These are phyloP conservation scores for Nelumbo lutea DNA, from an alignment of 164 flowering plant species.

Conservation along the genomic window DNA sequence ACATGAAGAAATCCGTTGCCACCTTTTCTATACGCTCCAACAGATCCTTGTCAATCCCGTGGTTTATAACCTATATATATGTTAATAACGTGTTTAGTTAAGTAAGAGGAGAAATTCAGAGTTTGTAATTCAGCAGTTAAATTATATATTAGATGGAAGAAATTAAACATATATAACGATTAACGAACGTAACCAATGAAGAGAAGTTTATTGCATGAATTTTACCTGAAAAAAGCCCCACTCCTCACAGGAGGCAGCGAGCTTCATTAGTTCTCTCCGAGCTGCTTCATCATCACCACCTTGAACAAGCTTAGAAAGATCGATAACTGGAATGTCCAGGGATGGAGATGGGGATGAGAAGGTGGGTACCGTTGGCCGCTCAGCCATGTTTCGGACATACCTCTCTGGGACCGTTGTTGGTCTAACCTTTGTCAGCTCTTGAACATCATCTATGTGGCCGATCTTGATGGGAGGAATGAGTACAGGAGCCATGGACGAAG, in stretches of 20 bases:
- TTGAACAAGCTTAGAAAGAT: slow-evolving; percentile 48
- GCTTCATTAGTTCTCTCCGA: slow-evolving; percentile 35
- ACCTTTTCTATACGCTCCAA: slow-evolving; percentile 54
- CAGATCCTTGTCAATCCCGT: slow-evolving; percentile 52
- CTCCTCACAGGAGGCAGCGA: slow-evolving; percentile 55
- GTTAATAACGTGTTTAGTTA: neutral
- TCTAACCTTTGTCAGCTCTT: slow-evolving; percentile 52
- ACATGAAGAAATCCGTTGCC: slow-evolving; percentile 73
- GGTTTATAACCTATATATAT: slow-evolving; percentile 59
- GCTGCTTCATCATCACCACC: slow-evolving; percentile 28
- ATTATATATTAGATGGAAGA: no score
- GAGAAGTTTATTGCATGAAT: neutral
- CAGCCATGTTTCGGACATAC: slow-evolving; percentile 52
- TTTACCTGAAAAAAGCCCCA: slow-evolving; percentile 97
- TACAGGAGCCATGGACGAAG: slow-evolving; percentile 52
- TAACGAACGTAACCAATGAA: neutral
- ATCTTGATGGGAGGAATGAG: slow-evolving; percentile 42
- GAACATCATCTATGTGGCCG: slow-evolving; percentile 79
- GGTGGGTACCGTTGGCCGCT: slow-evolving; percentile 39
- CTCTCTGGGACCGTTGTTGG: slow-evolving; percentile 52
- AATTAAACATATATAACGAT: neutral
- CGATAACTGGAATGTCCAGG: slow-evolving; percentile 52
- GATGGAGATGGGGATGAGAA: slow-evolving; percentile 10
- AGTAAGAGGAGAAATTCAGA: no score
- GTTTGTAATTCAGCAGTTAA: no score